Percentiles rank a stretch among this genome's conserved stretches.
These are phyloP conservation scores for Albifimbria verrucaria DNA, from an alignment of 2,329 filamentous ascomycete species.

Conservation along the genomic window DNA sequence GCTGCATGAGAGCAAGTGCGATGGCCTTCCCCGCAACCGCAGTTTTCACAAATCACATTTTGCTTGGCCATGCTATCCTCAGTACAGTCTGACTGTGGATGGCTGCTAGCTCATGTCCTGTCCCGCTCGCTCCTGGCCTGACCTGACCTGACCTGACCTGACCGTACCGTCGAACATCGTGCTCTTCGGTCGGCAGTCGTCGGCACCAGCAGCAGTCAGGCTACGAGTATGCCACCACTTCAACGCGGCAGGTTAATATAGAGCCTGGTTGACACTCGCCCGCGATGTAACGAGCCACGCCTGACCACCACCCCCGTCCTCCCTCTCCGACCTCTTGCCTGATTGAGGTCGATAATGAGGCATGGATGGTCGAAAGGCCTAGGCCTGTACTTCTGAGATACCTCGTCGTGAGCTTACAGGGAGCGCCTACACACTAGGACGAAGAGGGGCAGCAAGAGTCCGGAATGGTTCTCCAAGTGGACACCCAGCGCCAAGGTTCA, in stretches of 20 bases:
- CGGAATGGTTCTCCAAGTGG: not conserved
- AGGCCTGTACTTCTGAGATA: slow-evolving; percentile 1
- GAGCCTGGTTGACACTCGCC: too few species aligned
- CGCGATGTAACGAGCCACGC: too few species aligned
- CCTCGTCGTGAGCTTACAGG: not conserved
- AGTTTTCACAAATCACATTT: too few species aligned
- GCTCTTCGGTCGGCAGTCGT: too few species aligned
- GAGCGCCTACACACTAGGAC: not conserved
- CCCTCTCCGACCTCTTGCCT: not conserved
- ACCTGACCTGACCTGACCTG: not conserved
- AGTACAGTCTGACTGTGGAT: too few species aligned
- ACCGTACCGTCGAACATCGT: too few species aligned
- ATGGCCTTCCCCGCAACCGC: not conserved
- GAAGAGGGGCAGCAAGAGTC: not conserved
- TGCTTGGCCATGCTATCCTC: too few species aligned
- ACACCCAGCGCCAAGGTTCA: not conserved
- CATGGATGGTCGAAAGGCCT: not conserved
- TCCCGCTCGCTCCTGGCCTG: too few species aligned
- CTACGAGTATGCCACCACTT: too few species aligned
- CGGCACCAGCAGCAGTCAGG: too few species aligned
- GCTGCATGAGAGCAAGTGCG: not conserved
- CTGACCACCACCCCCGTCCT: not conserved
- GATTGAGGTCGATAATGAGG: not conserved
- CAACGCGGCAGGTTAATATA: too few species aligned
- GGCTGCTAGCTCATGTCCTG: too few species aligned